Base-by-base conservation (phyloP, 495 filamentous ascomycete genomes). In the Lophiotrema nucula region DNA sequence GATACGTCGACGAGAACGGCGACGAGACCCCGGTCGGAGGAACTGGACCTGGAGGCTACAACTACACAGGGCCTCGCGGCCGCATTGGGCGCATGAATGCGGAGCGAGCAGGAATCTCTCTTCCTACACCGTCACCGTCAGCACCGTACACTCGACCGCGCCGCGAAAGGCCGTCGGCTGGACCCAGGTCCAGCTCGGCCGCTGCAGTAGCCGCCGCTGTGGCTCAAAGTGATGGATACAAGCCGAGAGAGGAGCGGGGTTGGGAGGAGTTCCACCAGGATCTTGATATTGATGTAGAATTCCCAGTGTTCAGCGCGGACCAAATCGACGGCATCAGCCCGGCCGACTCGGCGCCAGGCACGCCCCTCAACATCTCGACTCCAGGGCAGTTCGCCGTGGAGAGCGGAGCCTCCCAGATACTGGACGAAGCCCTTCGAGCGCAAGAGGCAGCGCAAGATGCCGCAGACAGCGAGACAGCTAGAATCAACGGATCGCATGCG, bases 241-340 rank as follows among this genome's bases (percentile, higher is more conserved):
- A 99, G 69, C 93, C 93, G 2, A 80, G 93, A 54, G 93, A 99
- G 71, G 93, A 99, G 72, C 85, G 92, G 52, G 88, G 89, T 13
- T 99, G 92, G 88, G 89, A 95, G 66, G 95, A 97, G 72, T 97
- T 96, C 51, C 93, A 99, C 70, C 91, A 88, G 12, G 87, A 96
- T 64, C 80, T 99, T 28, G 92, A 97, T 70, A 88, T 95, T 56
- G 89, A 93, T 44, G 79, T 78, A 24, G 81, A 77, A 16, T 84
- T 97, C 46, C 82, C 83, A 35, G 77, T 96, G 2, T 93, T 92
- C 69, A 81, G 79, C 33, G 82, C 91, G 8, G 83, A 92, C 55
- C 88, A 96, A 47, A 88, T 97, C 15, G 95, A 97, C 69, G 88
- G 85, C 21, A 73, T 77, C 39, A 67, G 69, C 19, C 74, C 3